Evolutionary conservation across 441 rosid genomes (phyloP).

Genomic region (Macaranga tanarius): DNA sequence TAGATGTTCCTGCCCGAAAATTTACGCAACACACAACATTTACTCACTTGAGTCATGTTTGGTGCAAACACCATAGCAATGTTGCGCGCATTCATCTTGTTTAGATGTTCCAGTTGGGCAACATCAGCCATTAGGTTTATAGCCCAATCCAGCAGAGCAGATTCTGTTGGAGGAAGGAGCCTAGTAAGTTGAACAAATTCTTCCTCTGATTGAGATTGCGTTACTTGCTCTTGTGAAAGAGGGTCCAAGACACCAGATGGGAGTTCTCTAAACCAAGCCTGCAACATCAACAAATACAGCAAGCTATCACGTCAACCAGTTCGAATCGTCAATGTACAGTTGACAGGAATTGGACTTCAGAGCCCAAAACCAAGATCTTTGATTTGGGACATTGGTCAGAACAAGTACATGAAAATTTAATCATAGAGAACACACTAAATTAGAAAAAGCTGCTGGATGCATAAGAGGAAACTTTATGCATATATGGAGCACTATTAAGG

Average conservation of each 20-base stretch:
- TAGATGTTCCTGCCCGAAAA: background rate
- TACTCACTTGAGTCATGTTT: slow-evolving; percentile 84
- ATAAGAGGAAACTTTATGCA: background rate
- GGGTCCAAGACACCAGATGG: slow-evolving; percentile 80
- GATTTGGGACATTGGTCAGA: background rate
- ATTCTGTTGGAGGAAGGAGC: slow-evolving; percentile 70
- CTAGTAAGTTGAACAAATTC: slow-evolving; percentile 64
- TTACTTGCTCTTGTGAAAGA: slow-evolving; percentile 73
- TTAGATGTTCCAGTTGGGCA: slow-evolving; percentile 66
- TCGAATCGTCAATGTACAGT: background rate
- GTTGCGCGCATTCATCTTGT: slow-evolving; percentile 89
- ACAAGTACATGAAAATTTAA: background rate
- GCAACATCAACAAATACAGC: slow-evolving; percentile 20
- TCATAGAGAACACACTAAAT: background rate
- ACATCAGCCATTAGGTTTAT: slow-evolving; percentile 92
- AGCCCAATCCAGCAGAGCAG: slow-evolving; percentile 85
- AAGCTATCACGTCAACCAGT: background rate
- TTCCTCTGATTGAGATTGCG: slow-evolving; percentile 76
- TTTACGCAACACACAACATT: background rate
- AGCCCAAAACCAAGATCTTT: background rate
- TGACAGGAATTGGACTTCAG: background rate
- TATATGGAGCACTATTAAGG: background rate
- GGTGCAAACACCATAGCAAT: slow-evolving; percentile 97
- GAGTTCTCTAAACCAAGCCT: slow-evolving; percentile 98
- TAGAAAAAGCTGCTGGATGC: background rate